Conservation (phyloP, 441 rosid species). For the Heliophila coronopifolia region DNA sequence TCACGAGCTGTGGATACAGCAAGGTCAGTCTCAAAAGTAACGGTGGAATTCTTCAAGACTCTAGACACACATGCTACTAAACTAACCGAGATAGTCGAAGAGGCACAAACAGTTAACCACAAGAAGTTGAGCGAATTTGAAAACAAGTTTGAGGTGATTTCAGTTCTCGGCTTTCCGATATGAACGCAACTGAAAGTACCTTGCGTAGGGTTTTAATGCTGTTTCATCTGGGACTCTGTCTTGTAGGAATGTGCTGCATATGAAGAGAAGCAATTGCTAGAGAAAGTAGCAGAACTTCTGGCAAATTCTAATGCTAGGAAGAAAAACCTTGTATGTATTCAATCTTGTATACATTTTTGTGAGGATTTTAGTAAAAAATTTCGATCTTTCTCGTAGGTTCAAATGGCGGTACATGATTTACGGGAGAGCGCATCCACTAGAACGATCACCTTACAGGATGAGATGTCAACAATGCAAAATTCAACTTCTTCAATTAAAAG, state of each 20-base stretch:
- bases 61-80: constrained; percentile 62
- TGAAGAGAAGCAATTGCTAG: constrained; percentile 79
- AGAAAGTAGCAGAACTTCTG: constrained; percentile 82
- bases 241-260: constrained; percentile 63
- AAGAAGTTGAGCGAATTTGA: constrained; percentile 66
- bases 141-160: constrained; percentile 87
- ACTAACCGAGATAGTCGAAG: constrained; percentile 65
- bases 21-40: constrained; percentile 61
- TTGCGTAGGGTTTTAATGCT: too few relatives aligned
- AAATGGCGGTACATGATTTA: constrained; percentile 76
- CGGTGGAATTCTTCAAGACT: constrained; percentile 65
- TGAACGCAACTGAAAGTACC: too few relatives aligned
- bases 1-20: constrained; percentile 73
- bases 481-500: constrained; percentile 58
- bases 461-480: constrained; percentile 83
- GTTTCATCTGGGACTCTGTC: too few relatives aligned
- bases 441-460: constrained; percentile 65
- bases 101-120: constrained; percentile 70
- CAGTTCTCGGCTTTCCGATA: too few relatives aligned
- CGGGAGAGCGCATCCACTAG: constrained; percentile 66
- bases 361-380: too few relatives aligned
- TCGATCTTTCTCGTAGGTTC: too few relatives aligned
- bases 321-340: constrained; percentile 57
- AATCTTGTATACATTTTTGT: too few relatives aligned
- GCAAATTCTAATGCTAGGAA: constrained; percentile 76